phyloP scores from a whole-genome alignment of 176 grass and related monocot genomes.

The Tillandsia leiboldiana region DNA sequence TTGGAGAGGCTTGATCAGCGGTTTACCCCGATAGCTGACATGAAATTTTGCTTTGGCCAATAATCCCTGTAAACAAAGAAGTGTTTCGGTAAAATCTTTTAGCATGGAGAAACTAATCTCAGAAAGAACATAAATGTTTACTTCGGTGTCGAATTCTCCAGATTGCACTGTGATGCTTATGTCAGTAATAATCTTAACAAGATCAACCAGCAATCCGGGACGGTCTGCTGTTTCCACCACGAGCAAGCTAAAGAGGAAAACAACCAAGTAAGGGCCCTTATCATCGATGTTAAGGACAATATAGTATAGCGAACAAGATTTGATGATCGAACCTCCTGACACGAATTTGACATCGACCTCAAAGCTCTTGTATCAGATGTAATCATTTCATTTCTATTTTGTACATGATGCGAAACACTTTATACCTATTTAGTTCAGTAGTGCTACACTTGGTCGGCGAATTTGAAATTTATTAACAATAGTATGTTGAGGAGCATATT shows the following conservation, averaged over 20 bases:
- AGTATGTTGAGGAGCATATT: too few relatives aligned
- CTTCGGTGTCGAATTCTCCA: slow-evolving; percentile 96
- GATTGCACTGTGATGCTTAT: slow-evolving; percentile 79
- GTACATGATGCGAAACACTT: too few relatives aligned
- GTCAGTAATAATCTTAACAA: slow-evolving; percentile 84
- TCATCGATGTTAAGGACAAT: neutral
- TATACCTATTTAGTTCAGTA: too few relatives aligned
- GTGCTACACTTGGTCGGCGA: too few relatives aligned
- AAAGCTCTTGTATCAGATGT: too few relatives aligned
- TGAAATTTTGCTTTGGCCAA: slow-evolving; percentile 97
- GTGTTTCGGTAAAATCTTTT: slow-evolving; percentile 20
- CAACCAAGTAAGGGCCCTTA: neutral
- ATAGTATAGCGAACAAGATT: neutral
- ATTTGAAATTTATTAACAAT: too few relatives aligned
- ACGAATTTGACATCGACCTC: too few relatives aligned
- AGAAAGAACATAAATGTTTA: slow-evolving; percentile 6
- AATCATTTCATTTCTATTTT: too few relatives aligned
- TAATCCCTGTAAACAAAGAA: slow-evolving; percentile 46
- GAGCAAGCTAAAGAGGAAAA: slow-evolving; percentile 59
- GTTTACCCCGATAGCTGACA: slow-evolving; percentile 71
- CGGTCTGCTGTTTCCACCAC: slow-evolving; percentile 85
- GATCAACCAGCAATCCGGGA: slow-evolving; percentile 81
- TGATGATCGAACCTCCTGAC: too few relatives aligned
- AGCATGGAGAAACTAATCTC: neutral
- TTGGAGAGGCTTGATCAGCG: slow-evolving; percentile 51